Base-by-base conservation (phyloP, 768 basidiomycete species). In the Mycena galericulata region DNA sequence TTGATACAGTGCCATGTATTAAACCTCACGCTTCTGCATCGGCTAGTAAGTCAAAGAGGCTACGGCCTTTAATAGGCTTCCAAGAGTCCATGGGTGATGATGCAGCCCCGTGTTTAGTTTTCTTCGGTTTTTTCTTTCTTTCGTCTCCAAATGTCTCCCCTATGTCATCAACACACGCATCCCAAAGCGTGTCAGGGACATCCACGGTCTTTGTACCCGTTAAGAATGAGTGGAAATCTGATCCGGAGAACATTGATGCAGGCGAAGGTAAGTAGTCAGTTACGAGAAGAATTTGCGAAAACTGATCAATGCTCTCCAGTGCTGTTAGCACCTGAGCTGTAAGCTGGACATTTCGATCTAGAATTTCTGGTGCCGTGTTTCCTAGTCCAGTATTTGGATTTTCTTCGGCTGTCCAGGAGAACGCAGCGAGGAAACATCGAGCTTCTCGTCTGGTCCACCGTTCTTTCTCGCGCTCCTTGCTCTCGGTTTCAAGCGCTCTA, bases 361-460 rank as follows among this genome's bases (percentile, higher is more conserved):
- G 75, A 26, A 90, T 79, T 0, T 83, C 81, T 7, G 86, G 83
- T 0, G 67, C 68, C 26, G 75, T 73, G 24, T 59, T 53, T 22
- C 65, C 65, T 20, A 69, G 71, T 30, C 61, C 68, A 29, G 63
- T 47, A 5, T 65, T 60, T 10, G 27, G 57, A 14, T 20, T 54
- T 58, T 22, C 60, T 34, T 56, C 53, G 56, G 53, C 53, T 51
- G 76, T 54, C 76, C 79, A 77, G 34, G 67, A 59, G 76, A 89
- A 88, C 34, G 88, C 81, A 0, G 86, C 80, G 46, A 94, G 82
- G 73, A 93, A 83, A 30, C 86, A 87, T 4, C 74, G 81, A 4
- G 87, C 90, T 75, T 95, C 93, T 7, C 77, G 79, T 67, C 77
- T 82, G 0, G 89, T 90, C 93, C 93, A 95, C 27, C 86, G 82